Percentiles rank a stretch among this genome's conserved stretches.
These are phyloP conservation scores for Hydnomerulius pinastri DNA, from an alignment of 768 basidiomycete genomes.

Conservation along the genomic window DNA sequence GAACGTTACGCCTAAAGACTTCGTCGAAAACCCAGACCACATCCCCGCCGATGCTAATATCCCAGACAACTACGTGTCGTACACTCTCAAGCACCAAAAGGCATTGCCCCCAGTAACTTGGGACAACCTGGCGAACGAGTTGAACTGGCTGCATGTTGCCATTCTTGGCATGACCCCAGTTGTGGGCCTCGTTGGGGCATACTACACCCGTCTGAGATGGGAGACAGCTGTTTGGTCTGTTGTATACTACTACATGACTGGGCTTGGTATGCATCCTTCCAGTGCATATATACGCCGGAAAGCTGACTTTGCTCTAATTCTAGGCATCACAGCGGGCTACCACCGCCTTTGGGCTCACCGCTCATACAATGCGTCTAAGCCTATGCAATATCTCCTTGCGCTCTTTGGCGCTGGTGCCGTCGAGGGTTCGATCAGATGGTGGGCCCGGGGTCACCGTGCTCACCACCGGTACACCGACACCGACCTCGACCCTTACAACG, in stretches of 20 bases:
- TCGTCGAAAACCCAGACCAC: conserved; percentile 30
- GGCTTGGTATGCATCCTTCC: conserved; percentile 64
- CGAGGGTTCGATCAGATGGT: conserved; percentile 98
- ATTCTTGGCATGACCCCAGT: conserved; percentile 76
- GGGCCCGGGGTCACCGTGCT: conserved; percentile 96
- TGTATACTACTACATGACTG: conserved; percentile 77
- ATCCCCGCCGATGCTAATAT: conserved; percentile 57
- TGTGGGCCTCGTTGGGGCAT: conserved; percentile 72
- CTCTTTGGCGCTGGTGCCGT: conserved; percentile 89
- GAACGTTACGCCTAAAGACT: conserved; percentile 4
- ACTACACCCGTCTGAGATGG: conserved; percentile 63
- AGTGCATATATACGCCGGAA: conserved; percentile 32
- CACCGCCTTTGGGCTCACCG: conserved; percentile 98
- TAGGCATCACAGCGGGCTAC: conserved; percentile 90
- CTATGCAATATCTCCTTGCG: conserved; percentile 84
- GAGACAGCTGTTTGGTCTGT: conserved; percentile 73
- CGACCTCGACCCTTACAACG: conserved; percentile 94
- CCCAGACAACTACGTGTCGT: conserved; percentile 81
- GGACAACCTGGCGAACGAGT: conserved; percentile 57
- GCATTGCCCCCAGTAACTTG: conserved; percentile 66
- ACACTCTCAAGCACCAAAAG: conserved; percentile 70
- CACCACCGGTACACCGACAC: conserved; percentile 98
- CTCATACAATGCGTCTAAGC: conserved; percentile 86
- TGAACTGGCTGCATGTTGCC: conserved; percentile 76
- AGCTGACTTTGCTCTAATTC: conserved; percentile 28